Conservation (phyloP, 2,329 filamentous ascomycete species). For the Aspergillus jensenii region DNA sequence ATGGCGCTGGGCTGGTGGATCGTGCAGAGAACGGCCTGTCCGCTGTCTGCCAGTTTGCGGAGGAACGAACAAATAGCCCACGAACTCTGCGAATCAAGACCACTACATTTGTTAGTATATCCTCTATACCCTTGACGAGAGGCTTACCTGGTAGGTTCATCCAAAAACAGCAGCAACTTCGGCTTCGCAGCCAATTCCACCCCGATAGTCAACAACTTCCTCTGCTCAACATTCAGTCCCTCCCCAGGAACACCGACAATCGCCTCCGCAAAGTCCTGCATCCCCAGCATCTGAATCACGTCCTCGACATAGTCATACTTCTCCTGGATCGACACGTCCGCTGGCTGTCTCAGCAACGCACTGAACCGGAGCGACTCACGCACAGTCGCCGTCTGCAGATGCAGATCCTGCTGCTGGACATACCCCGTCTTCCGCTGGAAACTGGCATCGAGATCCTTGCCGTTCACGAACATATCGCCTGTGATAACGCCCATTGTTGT, state of each 20-base stretch:
- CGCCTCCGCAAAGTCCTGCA: conserved; percentile 80
- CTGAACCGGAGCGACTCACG: conserved; percentile 85
- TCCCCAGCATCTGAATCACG: conserved; percentile 51
- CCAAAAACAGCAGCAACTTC: conserved; percentile 81
- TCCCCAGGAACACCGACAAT: conserved; percentile 89
- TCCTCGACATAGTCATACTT: conserved; percentile 86
- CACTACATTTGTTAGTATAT: conserved; percentile 31
- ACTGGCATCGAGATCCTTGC: conserved; percentile 68
- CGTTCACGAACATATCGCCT: conserved; percentile 80
- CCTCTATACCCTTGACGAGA: too few species aligned
- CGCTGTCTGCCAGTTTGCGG: conserved; percentile 82
- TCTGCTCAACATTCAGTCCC: conserved; percentile 66
- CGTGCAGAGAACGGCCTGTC: conserved; percentile 91
- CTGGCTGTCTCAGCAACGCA: conserved; percentile 81
- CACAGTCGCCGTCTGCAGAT: conserved; percentile 78
- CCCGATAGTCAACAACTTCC: conserved; percentile 81
- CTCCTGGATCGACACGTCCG: conserved; percentile 65
- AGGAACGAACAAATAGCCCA: conserved; percentile 87
- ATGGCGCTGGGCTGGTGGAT: conserved; percentile 94
- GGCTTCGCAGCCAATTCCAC: conserved; percentile 93
- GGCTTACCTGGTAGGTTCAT: conserved; percentile 51
- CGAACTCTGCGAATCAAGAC: conserved; percentile 87
- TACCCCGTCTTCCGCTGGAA: conserved; percentile 84
- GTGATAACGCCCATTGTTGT: conserved; percentile 84
- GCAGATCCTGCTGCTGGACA: conserved; percentile 87